Conservation (phyloP, 2,329 filamentous ascomycete species). For the Emergomyces orientalis region DNA sequence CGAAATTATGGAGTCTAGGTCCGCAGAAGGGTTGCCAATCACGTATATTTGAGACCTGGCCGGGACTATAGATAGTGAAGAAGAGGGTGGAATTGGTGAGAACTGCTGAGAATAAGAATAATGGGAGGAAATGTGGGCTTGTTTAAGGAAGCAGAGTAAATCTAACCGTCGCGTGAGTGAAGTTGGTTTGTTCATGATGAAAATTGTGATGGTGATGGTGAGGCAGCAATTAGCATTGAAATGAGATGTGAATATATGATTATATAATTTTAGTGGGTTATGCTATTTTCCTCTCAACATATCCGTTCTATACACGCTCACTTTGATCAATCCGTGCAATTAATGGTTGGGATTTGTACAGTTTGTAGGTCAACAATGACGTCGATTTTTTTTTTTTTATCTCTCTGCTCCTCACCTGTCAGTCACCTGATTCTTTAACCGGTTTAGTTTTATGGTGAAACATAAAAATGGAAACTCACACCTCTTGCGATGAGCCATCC, state of each 20-base stretch:
- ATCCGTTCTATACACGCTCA: no score
- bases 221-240: background rate
- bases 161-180: constrained; percentile 16
- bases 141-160: constrained; percentile 31
- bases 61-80: background rate
- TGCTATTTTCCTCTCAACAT: background rate
- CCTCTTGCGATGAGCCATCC: no score
- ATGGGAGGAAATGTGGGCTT: constrained; percentile 17
- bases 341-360: no score
- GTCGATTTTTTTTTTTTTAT: no score
- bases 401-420: no score
- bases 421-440: no score
- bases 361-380: no score
- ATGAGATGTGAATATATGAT: background rate
- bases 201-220: background rate
- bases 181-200: constrained; percentile 2
- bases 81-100: constrained; percentile 16
- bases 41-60: constrained; percentile 30
- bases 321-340: no score
- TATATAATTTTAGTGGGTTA: background rate
- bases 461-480: no score
- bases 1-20: constrained; percentile 55
- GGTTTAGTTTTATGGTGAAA: no score
- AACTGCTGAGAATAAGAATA: constrained; percentile 6
- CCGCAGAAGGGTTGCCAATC: constrained; percentile 40